A percentile compares a stretch with the other conserved stretches of the same genome.
Conservation (phyloP, 108 stramenopile species). For the Nitzschia palea region DNA sequence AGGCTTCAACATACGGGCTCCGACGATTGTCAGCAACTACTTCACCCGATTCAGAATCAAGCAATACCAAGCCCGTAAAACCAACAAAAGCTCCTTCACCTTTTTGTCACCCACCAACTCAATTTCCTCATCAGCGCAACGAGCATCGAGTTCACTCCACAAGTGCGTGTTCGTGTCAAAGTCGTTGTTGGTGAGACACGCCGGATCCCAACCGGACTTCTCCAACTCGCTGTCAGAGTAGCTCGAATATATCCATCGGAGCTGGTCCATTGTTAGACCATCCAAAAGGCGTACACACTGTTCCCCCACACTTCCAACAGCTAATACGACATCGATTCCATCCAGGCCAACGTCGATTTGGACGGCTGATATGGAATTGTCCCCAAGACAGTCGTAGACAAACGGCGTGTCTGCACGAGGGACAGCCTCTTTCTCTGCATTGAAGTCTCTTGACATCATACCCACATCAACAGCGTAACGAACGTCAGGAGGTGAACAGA, state of each 20-base stretch:
- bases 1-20: background rate
- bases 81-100: constrained; percentile 9
- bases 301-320: constrained; percentile 2
- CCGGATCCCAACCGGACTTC: constrained; percentile 30
- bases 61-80: constrained; percentile 12
- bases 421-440: background rate
- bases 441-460: constrained; percentile 24
- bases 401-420: background rate
- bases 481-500: constrained; percentile 11
- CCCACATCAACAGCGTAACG: constrained; percentile 26
- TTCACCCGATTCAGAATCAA: constrained; percentile 19
- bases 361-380: background rate
- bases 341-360: constrained; percentile 31
- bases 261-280: constrained; percentile 35
- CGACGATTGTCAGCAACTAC: constrained; percentile 10
- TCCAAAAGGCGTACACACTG: constrained; percentile 21
- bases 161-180: constrained; percentile 16
- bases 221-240: constrained; percentile 25
- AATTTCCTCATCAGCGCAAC: constrained; percentile 24
- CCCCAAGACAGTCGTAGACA: constrained; percentile 17
- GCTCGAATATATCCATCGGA: constrained; percentile 37
- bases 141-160: constrained; percentile 29
- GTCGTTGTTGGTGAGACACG: constrained; percentile 15
- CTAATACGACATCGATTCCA: constrained; percentile 16
- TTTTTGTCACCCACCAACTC: constrained; percentile 12